A percentile compares a stretch with the other conserved stretches of the same genome.
Conservation (phyloP, 306 rosid species). For the Sindora glabra region DNA sequence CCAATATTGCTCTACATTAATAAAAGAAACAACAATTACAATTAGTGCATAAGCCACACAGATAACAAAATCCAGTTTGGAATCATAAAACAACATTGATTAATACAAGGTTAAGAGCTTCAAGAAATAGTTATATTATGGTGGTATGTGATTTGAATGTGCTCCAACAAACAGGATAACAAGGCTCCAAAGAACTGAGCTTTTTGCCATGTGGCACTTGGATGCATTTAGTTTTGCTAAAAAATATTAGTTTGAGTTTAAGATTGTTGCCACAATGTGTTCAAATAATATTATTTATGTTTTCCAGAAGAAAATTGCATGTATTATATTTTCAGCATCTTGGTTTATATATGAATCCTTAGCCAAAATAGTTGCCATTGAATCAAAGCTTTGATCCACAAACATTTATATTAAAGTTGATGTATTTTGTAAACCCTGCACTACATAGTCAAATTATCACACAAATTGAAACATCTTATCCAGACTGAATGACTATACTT, state of each 20-base stretch:
- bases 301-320: not conserved
- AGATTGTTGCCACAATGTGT: not conserved
- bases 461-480: not conserved
- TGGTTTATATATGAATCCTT: not conserved
- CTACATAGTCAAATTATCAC: not conserved
- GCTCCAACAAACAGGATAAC: not conserved
- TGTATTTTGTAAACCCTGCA: not conserved
- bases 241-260: not conserved
- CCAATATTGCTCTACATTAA: conserved; percentile 75
- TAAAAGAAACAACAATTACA: conserved; percentile 8
- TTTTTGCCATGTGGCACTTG: not conserved
- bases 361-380: not conserved
- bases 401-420: not conserved
- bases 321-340: not conserved
- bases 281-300: not conserved
- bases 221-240: not conserved
- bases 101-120: too few species aligned
- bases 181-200: not conserved
- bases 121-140: conserved; percentile 4
- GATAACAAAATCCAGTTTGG: not conserved
- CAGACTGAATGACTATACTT: not conserved
- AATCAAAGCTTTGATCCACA: too few species aligned
- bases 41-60: not conserved
- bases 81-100: conserved; percentile 6
- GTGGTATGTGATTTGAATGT: conserved; percentile 2